Base-by-base conservation (phyloP, 2,329 filamentous ascomycete genomes). In the Alternaria panax region DNA sequence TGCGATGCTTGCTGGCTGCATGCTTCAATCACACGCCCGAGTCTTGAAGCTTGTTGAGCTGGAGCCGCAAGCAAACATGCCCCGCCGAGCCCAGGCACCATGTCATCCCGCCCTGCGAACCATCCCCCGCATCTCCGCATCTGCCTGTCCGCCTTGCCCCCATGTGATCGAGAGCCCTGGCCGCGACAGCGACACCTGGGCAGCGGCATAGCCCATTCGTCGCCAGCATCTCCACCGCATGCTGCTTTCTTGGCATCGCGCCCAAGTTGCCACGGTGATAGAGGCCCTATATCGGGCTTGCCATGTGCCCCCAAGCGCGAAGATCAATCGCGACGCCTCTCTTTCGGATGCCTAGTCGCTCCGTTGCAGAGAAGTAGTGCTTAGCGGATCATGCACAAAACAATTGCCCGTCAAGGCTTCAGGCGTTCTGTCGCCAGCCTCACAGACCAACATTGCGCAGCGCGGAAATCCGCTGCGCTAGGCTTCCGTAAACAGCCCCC, bases 61-160 rank as follows among this genome's bases (percentile, higher is more conserved):
- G 51, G 42, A 54, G 42, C 52, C 52, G 34, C 52, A 54, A 36
- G 52, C 52, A 54, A 47, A 45, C 52, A 25, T 18, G 52, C 52
- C 52, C 52, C 42, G 32, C 51, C 22, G 16, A 18, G 41, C 16
- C 52, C 32, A 38, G 34, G 52, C 52, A 34, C 41, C 16, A 47
- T 54, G 52, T 36, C 32, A 36, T 40, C 42, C 42, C 32, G 22
- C 41, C 11, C 22, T 16, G 28, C 51, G 40, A 46, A 27, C 51
- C n/a, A 36, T 54, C 16, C 41, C 40, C 51, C 25, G 20, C n/a
- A 32, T 22, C 27, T 45, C 20, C 27, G 28, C 45, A 24, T 34
- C 24, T 51, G 16, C n/a, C n/a, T n/a, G n/a, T n/a, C n/a, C 38
- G 20, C 38, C 9, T 9, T 11, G 11, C 18, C 38, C 38, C 5